Evolutionary conservation across 148 eudicot species (phyloP).

Genomic region (Amaranthus hypochondriacus): DNA sequence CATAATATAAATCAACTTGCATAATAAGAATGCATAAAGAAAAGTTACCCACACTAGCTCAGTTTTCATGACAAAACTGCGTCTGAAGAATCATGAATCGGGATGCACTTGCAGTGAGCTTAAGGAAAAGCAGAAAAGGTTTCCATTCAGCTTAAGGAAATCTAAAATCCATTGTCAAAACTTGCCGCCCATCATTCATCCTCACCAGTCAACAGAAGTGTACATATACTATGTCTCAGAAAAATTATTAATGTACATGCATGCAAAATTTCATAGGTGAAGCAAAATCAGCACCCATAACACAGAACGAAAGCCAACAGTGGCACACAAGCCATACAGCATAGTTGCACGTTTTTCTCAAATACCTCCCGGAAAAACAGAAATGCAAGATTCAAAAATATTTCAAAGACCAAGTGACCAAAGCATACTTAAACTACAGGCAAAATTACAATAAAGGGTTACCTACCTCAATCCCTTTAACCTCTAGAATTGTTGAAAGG

Average conservation of each 20-base stretch:
- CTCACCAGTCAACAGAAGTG: background rate
- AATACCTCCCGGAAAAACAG: slow-evolving; percentile 7
- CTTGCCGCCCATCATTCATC: background rate
- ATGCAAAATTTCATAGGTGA: background rate
- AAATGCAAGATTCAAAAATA: slow-evolving; percentile 4
- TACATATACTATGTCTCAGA: background rate
- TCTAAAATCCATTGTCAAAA: background rate
- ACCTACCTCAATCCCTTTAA: slow-evolving; percentile 45
- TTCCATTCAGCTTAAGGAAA: slow-evolving; percentile 3
- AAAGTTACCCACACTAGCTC: slow-evolving; percentile 32
- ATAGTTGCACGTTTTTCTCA: slow-evolving; percentile 8
- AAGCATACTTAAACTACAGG: slow-evolving; percentile 11
- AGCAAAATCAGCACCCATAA: slow-evolving; percentile 7
- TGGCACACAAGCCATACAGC: slow-evolving; percentile 14
- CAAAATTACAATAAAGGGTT: slow-evolving; percentile 24
- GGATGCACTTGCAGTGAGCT: background rate
- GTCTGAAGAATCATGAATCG: slow-evolving; percentile 4
- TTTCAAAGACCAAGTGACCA: slow-evolving; percentile 13
- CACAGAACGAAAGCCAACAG: slow-evolving; percentile 3
- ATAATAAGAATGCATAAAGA: slow-evolving; percentile 17
- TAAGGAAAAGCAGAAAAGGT: background rate
- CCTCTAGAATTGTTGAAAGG: slow-evolving; percentile 36
- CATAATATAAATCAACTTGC: slow-evolving; percentile 10
- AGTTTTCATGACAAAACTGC: slow-evolving; percentile 21
- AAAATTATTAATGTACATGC: slow-evolving; percentile 6